phyloP scores from a whole-genome alignment of 2,329 filamentous ascomycete species.

The Amauroascus niger region DNA sequence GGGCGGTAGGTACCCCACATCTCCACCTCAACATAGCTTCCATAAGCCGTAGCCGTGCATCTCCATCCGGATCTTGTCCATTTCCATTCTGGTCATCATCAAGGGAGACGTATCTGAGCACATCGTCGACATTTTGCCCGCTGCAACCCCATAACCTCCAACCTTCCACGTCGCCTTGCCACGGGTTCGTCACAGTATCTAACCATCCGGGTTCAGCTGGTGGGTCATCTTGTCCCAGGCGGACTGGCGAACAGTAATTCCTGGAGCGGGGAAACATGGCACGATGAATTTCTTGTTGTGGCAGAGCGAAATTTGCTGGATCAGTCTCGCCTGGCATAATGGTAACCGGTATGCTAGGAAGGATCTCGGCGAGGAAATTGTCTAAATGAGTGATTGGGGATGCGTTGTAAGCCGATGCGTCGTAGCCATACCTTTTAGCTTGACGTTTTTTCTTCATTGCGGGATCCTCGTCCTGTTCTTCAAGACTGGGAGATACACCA shows the following conservation, averaged over 20 bases:
- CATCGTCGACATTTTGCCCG: slow-evolving; percentile 87
- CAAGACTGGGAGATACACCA: slow-evolving; percentile 23
- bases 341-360: slow-evolving; percentile 81
- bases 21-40: slow-evolving; percentile 91
- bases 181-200: slow-evolving; percentile 84
- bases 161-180: slow-evolving; percentile 81
- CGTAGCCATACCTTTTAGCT: slow-evolving; percentile 87
- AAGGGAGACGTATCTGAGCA: slow-evolving; percentile 74
- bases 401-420: slow-evolving; percentile 77
- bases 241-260: slow-evolving; percentile 46
- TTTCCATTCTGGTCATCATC: slow-evolving; percentile 22
- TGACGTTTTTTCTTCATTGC: slow-evolving; percentile 38
- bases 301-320: slow-evolving; percentile 79
- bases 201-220: slow-evolving; percentile 58
- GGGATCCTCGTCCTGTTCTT: slow-evolving; percentile 29
- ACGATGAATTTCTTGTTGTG: slow-evolving; percentile 85
- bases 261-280: slow-evolving; percentile 78
- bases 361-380: slow-evolving; percentile 65
- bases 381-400: slow-evolving; percentile 76
- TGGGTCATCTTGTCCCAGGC: slow-evolving; percentile 25
- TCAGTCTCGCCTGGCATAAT: slow-evolving; percentile 75
- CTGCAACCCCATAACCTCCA: slow-evolving; percentile 79
- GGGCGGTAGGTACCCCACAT: slow-evolving; percentile 82
- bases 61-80: slow-evolving; percentile 38
- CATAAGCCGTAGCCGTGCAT: slow-evolving; percentile 77